A percentile compares a stretch with the other conserved stretches of the same genome.
These are phyloP conservation scores for Sporothrix variecibatus DNA, from an alignment of 2,329 filamentous ascomycete genomes.

Conservation along the genomic window DNA sequence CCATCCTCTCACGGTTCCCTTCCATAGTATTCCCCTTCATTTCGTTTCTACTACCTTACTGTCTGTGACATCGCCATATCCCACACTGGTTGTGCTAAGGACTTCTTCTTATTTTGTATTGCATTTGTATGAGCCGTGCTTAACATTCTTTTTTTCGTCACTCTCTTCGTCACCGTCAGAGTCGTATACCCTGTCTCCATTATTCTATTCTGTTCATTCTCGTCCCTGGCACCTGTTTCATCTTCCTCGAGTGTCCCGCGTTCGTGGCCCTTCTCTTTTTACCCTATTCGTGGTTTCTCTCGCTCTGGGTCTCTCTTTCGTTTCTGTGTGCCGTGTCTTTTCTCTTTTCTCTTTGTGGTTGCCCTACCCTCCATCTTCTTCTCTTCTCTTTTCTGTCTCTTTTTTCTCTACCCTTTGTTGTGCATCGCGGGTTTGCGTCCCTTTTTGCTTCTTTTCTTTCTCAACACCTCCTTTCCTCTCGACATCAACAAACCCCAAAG, in stretches of 20 bases:
- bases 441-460: conserved; percentile 4
- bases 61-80: conserved; percentile 22
- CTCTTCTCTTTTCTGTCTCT: conserved; percentile 16
- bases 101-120: background rate
- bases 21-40: background rate
- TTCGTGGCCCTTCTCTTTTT: conserved; percentile 13
- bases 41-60: conserved; percentile 17
- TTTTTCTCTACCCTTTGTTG: conserved; percentile 17
- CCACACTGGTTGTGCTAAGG: conserved; percentile 25
- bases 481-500: background rate
- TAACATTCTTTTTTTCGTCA: background rate
- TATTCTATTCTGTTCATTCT: conserved; percentile 11
- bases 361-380: conserved; percentile 22
- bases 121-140: conserved; percentile 9
- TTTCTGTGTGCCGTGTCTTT: conserved; percentile 27
- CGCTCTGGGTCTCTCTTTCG: background rate
- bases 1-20: background rate
- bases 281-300: background rate
- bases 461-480: background rate
- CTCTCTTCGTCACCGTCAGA: background rate
- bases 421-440: conserved; percentile 24
- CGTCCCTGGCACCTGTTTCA: conserved; percentile 17
- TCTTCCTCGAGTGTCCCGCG: conserved; percentile 16
- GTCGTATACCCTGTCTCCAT: conserved; percentile 18
- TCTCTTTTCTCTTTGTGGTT: conserved; percentile 26